These are phyloP conservation scores for Neurospora sp. DNA, from an alignment of 495 filamentous ascomycete species.

Conservation along the genomic window DNA sequence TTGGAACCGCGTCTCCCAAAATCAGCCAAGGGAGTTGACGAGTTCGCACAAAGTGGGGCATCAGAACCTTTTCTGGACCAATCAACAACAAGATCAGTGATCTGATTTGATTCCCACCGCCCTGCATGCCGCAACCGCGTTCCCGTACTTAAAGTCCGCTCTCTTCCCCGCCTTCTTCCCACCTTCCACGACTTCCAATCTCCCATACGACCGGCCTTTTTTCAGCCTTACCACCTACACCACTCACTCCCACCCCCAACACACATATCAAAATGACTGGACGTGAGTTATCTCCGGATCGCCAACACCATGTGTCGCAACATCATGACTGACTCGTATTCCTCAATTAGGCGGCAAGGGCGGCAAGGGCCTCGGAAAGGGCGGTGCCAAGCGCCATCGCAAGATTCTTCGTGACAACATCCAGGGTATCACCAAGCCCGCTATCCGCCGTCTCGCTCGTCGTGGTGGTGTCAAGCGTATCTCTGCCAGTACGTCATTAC, in stretches of 20 bases:
- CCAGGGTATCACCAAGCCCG: conserved; percentile 99
- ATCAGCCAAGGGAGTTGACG: conserved; percentile 11
- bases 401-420: conserved; percentile 99
- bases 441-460: conserved; percentile 98
- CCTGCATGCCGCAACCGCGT: conserved; percentile 16
- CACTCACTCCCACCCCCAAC: conserved; percentile 19
- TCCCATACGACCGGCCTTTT: conserved; percentile 4
- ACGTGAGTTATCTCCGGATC: conserved; percentile 57
- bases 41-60: conserved; percentile 4
- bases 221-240: conserved; percentile 8
- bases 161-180: conserved; percentile 38
- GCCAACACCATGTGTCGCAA: conserved; percentile 12
- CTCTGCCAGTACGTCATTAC: conserved; percentile 64
- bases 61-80: neutral
- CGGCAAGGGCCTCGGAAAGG: conserved; percentile 90
- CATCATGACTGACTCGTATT: conserved; percentile 16
- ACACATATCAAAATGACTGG: conserved; percentile 65
- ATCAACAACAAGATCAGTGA: conserved; percentile 13
- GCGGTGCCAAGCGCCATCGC: conserved; percentile 85
- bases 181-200: conserved; percentile 12
- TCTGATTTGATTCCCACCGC: conserved; percentile 36
- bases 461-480: conserved; percentile 99
- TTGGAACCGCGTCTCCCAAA: conserved; percentile 10
- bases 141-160: conserved; percentile 32
- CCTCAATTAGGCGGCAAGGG: conserved; percentile 67